Percentiles rank a stretch among this genome's conserved stretches.
phyloP scores from a whole-genome alignment of 768 basidiomycete species.

The Amanita phalloides region DNA sequence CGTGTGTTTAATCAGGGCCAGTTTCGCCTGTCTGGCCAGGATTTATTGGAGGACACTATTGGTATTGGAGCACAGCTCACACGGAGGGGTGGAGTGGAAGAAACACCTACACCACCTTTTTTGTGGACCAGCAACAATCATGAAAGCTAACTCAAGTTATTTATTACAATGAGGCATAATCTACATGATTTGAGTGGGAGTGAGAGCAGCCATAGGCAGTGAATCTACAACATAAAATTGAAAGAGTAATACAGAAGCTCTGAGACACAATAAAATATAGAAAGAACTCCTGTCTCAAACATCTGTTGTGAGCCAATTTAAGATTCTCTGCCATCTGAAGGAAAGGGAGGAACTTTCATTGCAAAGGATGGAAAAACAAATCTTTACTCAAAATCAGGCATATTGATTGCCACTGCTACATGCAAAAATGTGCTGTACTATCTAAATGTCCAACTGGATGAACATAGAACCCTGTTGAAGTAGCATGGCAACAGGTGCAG shows the following conservation, averaged over 20 bases:
- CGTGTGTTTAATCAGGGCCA: slow-evolving; percentile 13
- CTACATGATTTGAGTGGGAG: too few relatives aligned
- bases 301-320: neutral
- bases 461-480: too few relatives aligned
- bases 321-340: neutral
- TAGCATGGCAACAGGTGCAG: too few relatives aligned
- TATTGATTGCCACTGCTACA: too few relatives aligned
- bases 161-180: too few relatives aligned
- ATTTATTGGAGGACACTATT: slow-evolving; percentile 52
- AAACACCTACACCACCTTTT: slow-evolving; percentile 53
- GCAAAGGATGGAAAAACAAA: too few relatives aligned
- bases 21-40: slow-evolving; percentile 51
- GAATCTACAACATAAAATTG: too few relatives aligned
- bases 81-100: slow-evolving; percentile 38
- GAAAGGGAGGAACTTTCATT: too few relatives aligned
- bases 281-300: neutral
- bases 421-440: too few relatives aligned
- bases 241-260: neutral
- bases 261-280: neutral
- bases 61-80: slow-evolving; percentile 46
- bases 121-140: neutral
- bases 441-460: too few relatives aligned
- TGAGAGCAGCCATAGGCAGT: too few relatives aligned
- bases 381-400: too few relatives aligned
- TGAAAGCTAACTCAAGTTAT: neutral